Conservation (phyloP, 2,329 filamentous ascomycete species). For the Ascochyta lentis region DNA sequence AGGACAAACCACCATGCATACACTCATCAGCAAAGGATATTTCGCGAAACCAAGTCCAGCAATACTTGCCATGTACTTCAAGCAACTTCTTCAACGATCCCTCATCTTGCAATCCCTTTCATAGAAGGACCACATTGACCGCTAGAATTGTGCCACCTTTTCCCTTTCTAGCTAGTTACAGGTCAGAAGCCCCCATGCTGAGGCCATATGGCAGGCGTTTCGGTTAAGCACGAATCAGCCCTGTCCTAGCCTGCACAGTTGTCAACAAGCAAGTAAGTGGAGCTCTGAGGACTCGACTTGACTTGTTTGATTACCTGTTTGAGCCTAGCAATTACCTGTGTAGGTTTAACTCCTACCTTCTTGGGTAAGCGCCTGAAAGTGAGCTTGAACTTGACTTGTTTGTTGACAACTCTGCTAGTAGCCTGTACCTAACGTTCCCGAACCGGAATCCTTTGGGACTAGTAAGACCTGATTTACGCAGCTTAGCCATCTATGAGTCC, state of each 20-base stretch:
- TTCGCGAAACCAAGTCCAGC: slow-evolving; percentile 10
- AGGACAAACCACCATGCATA: slow-evolving; percentile 11
- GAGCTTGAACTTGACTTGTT: too few relatives aligned
- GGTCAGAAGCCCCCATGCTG: slow-evolving; percentile 6
- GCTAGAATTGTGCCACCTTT: slow-evolving; percentile 9
- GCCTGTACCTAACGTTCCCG: slow-evolving; percentile 8
- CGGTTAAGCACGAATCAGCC: slow-evolving; percentile 8
- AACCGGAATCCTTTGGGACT: not conserved
- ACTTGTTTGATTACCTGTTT: too few relatives aligned
- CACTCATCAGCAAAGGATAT: slow-evolving; percentile 9
- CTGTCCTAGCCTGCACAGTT: slow-evolving; percentile 10
- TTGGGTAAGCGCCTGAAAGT: too few relatives aligned
- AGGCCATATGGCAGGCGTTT: slow-evolving; percentile 9
- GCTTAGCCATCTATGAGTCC: too few relatives aligned
- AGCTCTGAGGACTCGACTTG: too few relatives aligned
- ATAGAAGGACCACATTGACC: slow-evolving; percentile 10
- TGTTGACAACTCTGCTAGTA: too few relatives aligned
- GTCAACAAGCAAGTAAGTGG: too few relatives aligned
- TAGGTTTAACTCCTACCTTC: too few relatives aligned
- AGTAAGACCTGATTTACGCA: too few relatives aligned
- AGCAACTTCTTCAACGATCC: slow-evolving; percentile 10
- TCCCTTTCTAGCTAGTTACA: slow-evolving; percentile 10
- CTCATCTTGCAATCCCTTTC: slow-evolving; percentile 9
- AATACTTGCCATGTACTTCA: slow-evolving; percentile 9
- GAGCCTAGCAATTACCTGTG: too few relatives aligned